phyloP scores from a whole-genome alignment of 176 grass and related monocot species.

The Pontederia paniculata region DNA sequence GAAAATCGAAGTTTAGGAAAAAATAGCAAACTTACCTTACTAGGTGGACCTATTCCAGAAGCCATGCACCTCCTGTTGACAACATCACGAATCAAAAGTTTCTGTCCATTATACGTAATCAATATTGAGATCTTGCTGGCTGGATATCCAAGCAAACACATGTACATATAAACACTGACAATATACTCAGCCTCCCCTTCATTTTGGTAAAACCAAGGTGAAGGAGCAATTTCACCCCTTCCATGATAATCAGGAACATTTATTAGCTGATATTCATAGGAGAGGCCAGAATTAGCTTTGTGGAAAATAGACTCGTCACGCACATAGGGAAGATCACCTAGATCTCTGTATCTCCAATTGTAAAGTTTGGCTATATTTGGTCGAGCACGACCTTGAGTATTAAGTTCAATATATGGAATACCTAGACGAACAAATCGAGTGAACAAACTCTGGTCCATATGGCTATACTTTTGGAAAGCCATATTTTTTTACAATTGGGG shows the following conservation, averaged over 20 bases:
- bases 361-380: conserved; percentile 84
- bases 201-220: conserved; percentile 99
- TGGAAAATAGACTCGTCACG: conserved; percentile 72
- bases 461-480: conserved; percentile 99
- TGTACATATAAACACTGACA: conserved; percentile 96
- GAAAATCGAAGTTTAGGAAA: background rate
- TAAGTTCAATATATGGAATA: conserved; percentile 96
- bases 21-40: conserved; percentile 44
- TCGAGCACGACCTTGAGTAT: conserved; percentile 88
- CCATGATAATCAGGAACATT: conserved; percentile 89
- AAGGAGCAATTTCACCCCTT: conserved; percentile 79
- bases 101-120: conserved; percentile 97
- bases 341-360: conserved; percentile 97
- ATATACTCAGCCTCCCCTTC: conserved; percentile 95
- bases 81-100: conserved; percentile 98
- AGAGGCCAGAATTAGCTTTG: conserved; percentile 90
- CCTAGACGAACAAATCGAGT: conserved; percentile 91
- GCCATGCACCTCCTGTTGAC: conserved; percentile 77
- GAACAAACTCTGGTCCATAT: conserved; percentile 97
- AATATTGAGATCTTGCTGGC: conserved; percentile 90
- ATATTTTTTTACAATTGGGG: conserved; percentile 97
- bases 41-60: conserved; percentile 78
- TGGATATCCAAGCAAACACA: conserved; percentile 84
- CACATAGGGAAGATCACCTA: conserved; percentile 81
- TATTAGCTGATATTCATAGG: conserved; percentile 89